phyloP scores from a whole-genome alignment of 768 basidiomycete species.

The Rhodotorula toruloides region DNA sequence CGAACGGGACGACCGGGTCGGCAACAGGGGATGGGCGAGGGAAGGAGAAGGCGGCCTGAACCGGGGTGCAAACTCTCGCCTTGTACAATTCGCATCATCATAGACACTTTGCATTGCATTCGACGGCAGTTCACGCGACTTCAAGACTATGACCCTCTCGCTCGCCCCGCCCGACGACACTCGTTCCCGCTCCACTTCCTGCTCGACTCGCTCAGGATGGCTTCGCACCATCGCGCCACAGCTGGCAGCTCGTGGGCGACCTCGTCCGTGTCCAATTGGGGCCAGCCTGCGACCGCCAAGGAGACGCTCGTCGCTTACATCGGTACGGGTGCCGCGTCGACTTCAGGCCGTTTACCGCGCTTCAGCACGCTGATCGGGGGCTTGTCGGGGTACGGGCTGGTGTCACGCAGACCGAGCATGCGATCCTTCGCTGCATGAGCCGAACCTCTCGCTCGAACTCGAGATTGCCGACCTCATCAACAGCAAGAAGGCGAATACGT shows the following conservation, averaged over 20 bases:
- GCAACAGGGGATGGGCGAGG: not conserved
- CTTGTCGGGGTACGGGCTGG: no score
- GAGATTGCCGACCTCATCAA: slow-evolving; percentile 93
- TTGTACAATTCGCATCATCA: no score
- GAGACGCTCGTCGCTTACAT: slow-evolving; percentile 33
- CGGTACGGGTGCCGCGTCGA: slow-evolving; percentile 10
- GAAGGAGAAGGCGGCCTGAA: not conserved
- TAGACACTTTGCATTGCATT: slow-evolving; percentile 1
- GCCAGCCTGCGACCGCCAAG: not conserved
- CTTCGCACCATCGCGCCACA: slow-evolving; percentile 24
- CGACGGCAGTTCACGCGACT: no score
- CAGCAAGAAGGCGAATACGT: slow-evolving; percentile 94
- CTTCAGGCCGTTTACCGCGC: not conserved
- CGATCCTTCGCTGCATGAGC: slow-evolving; percentile 76
- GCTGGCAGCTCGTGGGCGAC: slow-evolving; percentile 7
- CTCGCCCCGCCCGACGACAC: no score
- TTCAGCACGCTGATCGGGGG: not conserved
- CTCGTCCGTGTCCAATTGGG: not conserved
- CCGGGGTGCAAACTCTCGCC: no score
- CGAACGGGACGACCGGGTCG: not conserved
- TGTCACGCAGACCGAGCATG: slow-evolving; percentile 61
- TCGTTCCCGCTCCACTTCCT: no score
- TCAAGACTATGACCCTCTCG: no score
- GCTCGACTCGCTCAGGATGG: slow-evolving; percentile 1
- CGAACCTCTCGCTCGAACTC: slow-evolving; percentile 84